Base-by-base conservation (phyloP, 1,284 basidiomycete genomes). In the Malassezia slooffiae region DNA sequence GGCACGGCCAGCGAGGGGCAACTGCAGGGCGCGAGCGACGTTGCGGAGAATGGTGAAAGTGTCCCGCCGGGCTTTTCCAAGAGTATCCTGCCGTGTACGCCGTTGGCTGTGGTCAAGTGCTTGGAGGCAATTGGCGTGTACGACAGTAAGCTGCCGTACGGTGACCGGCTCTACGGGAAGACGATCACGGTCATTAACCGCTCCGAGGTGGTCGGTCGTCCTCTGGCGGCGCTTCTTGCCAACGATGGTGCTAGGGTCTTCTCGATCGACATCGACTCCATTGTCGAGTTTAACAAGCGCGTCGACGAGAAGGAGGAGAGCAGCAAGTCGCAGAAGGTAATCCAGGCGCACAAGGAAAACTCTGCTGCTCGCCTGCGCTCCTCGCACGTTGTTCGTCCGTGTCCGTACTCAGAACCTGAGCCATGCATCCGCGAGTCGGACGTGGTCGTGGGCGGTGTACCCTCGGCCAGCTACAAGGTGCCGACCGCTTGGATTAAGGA, bases 211-310 rank as follows among this genome's bases (percentile, higher is more conserved):
- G 91, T 96, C 16, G 91, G 91, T 19, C 77, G 91, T 41, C 91
- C 91, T 2, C 76, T 96, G 8, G 91, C 89, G 0, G 91, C 90
- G 4, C 75, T 96, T 38, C 77, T 96, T 32, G 80, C 89, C 11
- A 96, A 96, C 68, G 91, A 96, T 65, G 91, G 91, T 28, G 90
- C 90, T 3, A 78, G 87, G 9, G 91, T 96, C 2, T 83, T 91
- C 67, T 89, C 85, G 8, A 85, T 86, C 17, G 91, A 97, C 70
- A 84, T 96, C 47, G 87, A 90, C 70, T 85, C 83, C 19, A 82
- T 85, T 40, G 85, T 89, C 72, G 85, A 72, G 51, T 72, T 72
- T 56, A 71, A 59, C 51, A 67, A 70, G 42, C 57, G 70, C 26
- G 52, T 47, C 17, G 34, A 37, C 15, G 16, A 31, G 11, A 23